Percentiles rank a stretch among this genome's conserved stretches.
Conservation (phyloP, 768 basidiomycete genomes). For the Fibroporia radiculosa region DNA sequence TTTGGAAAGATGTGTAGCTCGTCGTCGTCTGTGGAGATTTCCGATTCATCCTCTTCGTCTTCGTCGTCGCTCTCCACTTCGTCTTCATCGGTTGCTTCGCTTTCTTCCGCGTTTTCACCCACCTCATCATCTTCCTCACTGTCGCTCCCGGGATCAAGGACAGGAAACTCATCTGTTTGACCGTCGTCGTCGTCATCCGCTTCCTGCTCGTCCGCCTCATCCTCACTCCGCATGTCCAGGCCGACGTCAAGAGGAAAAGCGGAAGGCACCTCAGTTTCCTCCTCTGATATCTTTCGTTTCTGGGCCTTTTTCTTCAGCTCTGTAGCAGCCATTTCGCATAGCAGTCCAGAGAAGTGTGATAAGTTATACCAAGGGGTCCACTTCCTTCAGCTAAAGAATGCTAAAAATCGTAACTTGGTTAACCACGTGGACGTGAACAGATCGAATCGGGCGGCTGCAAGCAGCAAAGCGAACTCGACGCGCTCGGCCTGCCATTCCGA, state of each 20-base stretch:
- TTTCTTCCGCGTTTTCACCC: conserved; percentile 26
- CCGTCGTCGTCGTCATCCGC: conserved; percentile 26
- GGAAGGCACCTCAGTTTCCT: conserved; percentile 25
- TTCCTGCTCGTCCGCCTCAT: conserved; percentile 55
- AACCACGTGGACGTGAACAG: conserved; percentile 14
- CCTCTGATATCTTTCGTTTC: conserved; percentile 53
- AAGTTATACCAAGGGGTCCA: too few relatives aligned
- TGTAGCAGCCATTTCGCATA: conserved; percentile 24
- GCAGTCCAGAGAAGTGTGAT: conserved; percentile 1
- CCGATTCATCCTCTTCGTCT: conserved; percentile 28
- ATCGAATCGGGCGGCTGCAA: conserved; percentile 21
- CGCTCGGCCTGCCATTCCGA: background rate
- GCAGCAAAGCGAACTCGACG: background rate
- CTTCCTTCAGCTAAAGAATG: too few relatives aligned
- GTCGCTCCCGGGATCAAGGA: conserved; percentile 20
- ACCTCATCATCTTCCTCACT: conserved; percentile 25
- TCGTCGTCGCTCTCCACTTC: conserved; percentile 29
- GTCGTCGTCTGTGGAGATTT: conserved; percentile 27
- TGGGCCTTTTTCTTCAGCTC: conserved; percentile 25
- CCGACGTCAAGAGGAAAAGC: conserved; percentile 34
- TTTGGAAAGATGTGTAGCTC: conserved; percentile 53
- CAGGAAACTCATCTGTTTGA: conserved; percentile 24
- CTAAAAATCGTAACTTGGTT: conserved; percentile 19
- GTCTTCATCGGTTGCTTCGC: conserved; percentile 27
- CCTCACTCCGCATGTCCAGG: conserved; percentile 71